These are phyloP conservation scores for Rubia occidens DNA, from an alignment of 305 asterid genomes.

Conservation along the genomic window DNA sequence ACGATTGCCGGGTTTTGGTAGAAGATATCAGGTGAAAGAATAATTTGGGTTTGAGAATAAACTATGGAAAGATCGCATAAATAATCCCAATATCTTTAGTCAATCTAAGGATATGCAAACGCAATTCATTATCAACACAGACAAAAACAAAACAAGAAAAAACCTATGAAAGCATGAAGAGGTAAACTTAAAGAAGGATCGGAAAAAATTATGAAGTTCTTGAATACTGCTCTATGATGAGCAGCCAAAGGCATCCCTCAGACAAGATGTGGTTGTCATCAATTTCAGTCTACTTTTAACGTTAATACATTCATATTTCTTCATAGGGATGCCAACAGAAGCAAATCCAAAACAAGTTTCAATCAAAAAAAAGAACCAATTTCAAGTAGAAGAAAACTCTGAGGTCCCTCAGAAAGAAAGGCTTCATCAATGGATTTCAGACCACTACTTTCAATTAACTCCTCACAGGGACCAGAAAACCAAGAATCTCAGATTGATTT, in stretches of 20 bases:
- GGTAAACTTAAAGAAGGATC: too few species aligned
- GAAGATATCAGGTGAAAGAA: too few species aligned
- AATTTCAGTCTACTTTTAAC: conserved; percentile 47
- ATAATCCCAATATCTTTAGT: too few species aligned
- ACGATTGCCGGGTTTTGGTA: too few species aligned
- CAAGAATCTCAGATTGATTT: neutral
- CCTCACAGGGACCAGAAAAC: conserved; percentile 23
- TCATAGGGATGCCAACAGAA: conserved; percentile 30
- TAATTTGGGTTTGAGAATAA: too few species aligned
- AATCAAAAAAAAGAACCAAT: neutral
- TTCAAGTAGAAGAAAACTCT: neutral
- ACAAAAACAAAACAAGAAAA: too few species aligned
- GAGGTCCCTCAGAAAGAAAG: conserved; percentile 29
- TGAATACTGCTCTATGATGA: neutral
- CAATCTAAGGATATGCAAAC: too few species aligned
- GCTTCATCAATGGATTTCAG: conserved; percentile 32
- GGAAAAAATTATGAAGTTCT: too few species aligned
- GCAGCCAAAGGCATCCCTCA: conserved; percentile 30
- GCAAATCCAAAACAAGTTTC: neutral
- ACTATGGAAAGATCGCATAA: too few species aligned
- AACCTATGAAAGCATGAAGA: too few species aligned
- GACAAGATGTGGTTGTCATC: conserved; percentile 26
- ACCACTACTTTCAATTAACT: conserved; percentile 35
- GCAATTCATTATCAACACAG: too few species aligned
- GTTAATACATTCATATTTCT: conserved; percentile 24